Base-by-base conservation (phyloP, 257 asterid genomes). In the Coffea eugenioides region DNA sequence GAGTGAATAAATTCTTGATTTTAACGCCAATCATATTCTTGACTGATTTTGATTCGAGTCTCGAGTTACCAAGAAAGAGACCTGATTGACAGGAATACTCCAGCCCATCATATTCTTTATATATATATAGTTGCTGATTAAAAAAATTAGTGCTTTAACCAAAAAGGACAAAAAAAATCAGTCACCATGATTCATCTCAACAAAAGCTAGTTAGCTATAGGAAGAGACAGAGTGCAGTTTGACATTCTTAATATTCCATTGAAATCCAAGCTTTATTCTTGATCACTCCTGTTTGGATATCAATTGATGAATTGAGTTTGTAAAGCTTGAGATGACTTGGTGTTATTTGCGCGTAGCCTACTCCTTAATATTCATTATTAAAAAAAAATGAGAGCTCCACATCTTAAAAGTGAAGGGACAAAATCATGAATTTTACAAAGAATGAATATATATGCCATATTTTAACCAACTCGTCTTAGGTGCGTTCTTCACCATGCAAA, bases 401-500 rank as follows among this genome's bases (percentile, higher is more conserved):
- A 76, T 43, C 78, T 76, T 70, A 45, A 80, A 39, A 74, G 73
- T 73, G 68, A 65, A 36, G 51, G 51, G 78, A 67, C 41, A 66
- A 67, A 66, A 80, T 71, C 83, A 77, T 65, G 70, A 46, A 72
- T 34, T 67, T 18, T 54, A 65, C 49, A 39, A 31, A 78, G 86
- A 79, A 84, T 78, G 88, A 39, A 82, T n/a, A 85, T 82, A 82
- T 77, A 82, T 82, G 57, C 86, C 77, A 25, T 68, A 13, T 77
- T 67, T 75, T 62, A 78, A 76, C 43, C 43, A 39, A 39, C 43
- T 39, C 43, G 43, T 4, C 43, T 39, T 2, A 39, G 43, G 43
- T 39, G 43, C 2, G 2, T 39, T 4, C 4, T 0, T 39, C 43
- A 39, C 43, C 43, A 39, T 39, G 0, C 31, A 39, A 39, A 39